These are phyloP conservation scores for Fusarium metavorans DNA, from an alignment of 2,329 filamentous ascomycete genomes.

Conservation along the genomic window DNA sequence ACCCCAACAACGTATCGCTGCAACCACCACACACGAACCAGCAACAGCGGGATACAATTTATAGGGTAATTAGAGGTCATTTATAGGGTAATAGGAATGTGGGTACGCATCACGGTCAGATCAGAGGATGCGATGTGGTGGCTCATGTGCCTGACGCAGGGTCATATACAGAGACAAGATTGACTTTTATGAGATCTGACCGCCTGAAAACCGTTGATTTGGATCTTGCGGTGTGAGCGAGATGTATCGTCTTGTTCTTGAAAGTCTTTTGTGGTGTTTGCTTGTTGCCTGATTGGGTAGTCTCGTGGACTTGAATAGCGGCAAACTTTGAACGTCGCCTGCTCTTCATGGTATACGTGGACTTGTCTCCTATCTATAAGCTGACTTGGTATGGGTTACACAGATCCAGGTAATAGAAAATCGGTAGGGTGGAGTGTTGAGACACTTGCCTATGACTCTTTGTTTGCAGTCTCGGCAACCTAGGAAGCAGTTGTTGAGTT, in stretches of 20 bases:
- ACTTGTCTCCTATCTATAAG: neutral
- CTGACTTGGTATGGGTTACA: too few species aligned
- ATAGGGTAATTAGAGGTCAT: conserved; percentile 4
- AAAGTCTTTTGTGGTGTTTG: neutral
- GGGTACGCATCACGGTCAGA: neutral
- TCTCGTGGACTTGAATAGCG: neutral
- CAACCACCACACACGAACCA: neutral
- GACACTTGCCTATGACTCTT: neutral
- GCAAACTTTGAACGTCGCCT: neutral
- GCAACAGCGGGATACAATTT: neutral
- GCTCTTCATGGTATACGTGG: neutral
- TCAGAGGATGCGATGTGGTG: neutral
- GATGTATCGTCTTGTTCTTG: neutral
- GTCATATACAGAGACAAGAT: neutral
- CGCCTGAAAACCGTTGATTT: neutral
- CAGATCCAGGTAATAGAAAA: neutral
- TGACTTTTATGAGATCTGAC: neutral
- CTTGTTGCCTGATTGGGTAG: neutral
- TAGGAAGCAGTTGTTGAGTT: neutral
- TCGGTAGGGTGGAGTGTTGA: too few species aligned
- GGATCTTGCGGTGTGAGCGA: neutral
- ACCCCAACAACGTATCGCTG: neutral
- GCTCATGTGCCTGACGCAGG: neutral
- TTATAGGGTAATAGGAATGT: conserved; percentile 24
- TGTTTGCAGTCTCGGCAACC: neutral